Percentiles rank a stretch among this genome's conserved stretches.
Conservation (phyloP, 352 stramenopile genomes). For the Globisporangium canariense region DNA sequence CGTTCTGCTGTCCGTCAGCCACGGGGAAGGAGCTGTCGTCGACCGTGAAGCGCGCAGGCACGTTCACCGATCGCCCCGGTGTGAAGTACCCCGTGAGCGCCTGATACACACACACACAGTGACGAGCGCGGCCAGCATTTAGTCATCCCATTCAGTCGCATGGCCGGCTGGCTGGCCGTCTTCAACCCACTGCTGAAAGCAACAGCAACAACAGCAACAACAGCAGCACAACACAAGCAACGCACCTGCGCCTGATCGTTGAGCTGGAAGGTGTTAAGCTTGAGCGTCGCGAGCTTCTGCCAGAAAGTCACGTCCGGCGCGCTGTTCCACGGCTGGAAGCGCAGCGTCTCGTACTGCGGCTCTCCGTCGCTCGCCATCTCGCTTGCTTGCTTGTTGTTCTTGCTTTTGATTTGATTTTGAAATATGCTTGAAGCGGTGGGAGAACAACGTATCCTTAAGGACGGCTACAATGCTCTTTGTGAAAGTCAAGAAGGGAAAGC, state of each 20-base stretch:
- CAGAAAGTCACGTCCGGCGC: slow-evolving; percentile 81
- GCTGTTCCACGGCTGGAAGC: slow-evolving; percentile 83
- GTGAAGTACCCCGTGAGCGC: slow-evolving; percentile 63
- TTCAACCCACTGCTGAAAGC: slow-evolving; percentile 13
- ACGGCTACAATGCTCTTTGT: too few relatives aligned
- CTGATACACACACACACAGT: slow-evolving; percentile 17
- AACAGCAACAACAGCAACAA: neutral
- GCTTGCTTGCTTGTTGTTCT: too few relatives aligned
- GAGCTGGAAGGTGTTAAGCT: slow-evolving; percentile 82
- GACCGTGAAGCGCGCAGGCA: slow-evolving; percentile 69
- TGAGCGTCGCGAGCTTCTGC: slow-evolving; percentile 71
- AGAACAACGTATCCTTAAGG: too few relatives aligned
- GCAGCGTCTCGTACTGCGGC: slow-evolving; percentile 40
- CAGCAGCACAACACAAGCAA: neutral
- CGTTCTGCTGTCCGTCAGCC: slow-evolving; percentile 6
- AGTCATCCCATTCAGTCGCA: neutral
- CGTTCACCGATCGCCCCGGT: slow-evolving; percentile 47
- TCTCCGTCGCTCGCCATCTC: slow-evolving; percentile 6
- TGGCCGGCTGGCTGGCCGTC: neutral
- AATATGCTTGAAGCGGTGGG: too few relatives aligned
- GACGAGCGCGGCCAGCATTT: neutral
- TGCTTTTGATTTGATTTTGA: too few relatives aligned
- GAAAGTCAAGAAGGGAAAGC: too few relatives aligned
- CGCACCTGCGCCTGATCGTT: slow-evolving; percentile 60
- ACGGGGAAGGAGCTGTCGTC: slow-evolving; percentile 66